Percentiles rank a stretch among this genome's conserved stretches.
phyloP scores from a whole-genome alignment of 2,329 filamentous ascomycete genomes.

The Coniochaeta pulveracea region DNA sequence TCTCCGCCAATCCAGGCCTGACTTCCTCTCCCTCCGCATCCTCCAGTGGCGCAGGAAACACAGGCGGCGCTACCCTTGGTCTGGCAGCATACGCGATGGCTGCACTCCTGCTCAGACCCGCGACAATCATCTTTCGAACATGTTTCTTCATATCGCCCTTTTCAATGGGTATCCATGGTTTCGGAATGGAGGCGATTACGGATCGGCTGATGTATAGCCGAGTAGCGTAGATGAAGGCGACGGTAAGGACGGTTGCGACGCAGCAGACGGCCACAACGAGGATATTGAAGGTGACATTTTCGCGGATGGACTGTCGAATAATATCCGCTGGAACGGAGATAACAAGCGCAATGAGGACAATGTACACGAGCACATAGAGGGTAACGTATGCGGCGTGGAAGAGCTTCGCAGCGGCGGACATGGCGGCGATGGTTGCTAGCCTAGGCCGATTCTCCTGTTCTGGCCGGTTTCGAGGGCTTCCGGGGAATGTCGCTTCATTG shows the following conservation, averaged over 20 bases:
- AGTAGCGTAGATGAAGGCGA: slow-evolving; percentile 66
- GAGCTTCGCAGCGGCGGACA: slow-evolving; percentile 39
- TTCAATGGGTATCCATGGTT: slow-evolving; percentile 75
- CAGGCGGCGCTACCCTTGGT: slow-evolving; percentile 45
- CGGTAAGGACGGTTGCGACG: slow-evolving; percentile 57
- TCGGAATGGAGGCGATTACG: slow-evolving; percentile 73
- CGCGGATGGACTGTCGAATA: slow-evolving; percentile 64
- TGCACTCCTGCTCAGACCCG: slow-evolving; percentile 64
- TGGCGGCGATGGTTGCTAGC: slow-evolving; percentile 1
- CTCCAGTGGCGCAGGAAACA: slow-evolving; percentile 10
- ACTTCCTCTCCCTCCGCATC: slow-evolving; percentile 1
- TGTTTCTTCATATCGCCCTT: slow-evolving; percentile 68
- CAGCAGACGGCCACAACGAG: slow-evolving; percentile 72
- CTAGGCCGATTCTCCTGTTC: no score
- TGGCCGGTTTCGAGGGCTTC: no score
- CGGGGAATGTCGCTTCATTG: no score
- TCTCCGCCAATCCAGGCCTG: slow-evolving; percentile 3
- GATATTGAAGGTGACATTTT: slow-evolving; percentile 63
- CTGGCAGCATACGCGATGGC: slow-evolving; percentile 68
- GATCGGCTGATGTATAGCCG: slow-evolving; percentile 81
- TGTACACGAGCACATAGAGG: slow-evolving; percentile 64
- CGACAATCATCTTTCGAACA: slow-evolving; percentile 65
- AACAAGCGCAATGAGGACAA: slow-evolving; percentile 62
- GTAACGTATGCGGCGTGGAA: slow-evolving; percentile 74
- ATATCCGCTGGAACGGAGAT: slow-evolving; percentile 71